Percentiles rank a stretch among this genome's conserved stretches.
phyloP scores from a whole-genome alignment of 768 basidiomycete genomes.

The Lactarius deliciosus region DNA sequence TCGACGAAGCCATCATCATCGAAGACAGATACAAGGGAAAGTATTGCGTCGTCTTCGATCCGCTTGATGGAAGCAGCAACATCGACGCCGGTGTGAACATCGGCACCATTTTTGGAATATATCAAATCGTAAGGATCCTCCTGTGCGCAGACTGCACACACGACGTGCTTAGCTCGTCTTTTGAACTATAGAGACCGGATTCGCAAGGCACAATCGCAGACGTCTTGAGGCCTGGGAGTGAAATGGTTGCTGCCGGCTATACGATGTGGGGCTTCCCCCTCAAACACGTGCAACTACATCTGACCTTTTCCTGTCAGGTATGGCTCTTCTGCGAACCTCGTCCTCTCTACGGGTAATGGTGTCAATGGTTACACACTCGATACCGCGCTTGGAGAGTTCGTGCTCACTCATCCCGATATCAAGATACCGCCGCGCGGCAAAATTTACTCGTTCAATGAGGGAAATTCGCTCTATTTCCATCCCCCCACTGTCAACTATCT shows the following conservation, averaged over 20 bases:
- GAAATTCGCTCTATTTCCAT: constrained; percentile 94
- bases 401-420: constrained; percentile 97
- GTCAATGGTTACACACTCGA: constrained; percentile 99
- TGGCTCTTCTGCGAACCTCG: constrained; percentile 95
- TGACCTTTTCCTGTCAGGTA: constrained; percentile 47
- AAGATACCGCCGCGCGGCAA: constrained; percentile 92
- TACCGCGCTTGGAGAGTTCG: constrained; percentile 94
- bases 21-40: constrained; percentile 76
- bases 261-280: constrained; percentile 66
- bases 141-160: neutral
- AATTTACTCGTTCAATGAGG: constrained; percentile 99
- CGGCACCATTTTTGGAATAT: constrained; percentile 97
- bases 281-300: constrained; percentile 7
- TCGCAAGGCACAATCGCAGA: constrained; percentile 82
- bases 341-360: constrained; percentile 90
- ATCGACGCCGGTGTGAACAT: constrained; percentile 99
- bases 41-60: constrained; percentile 99
- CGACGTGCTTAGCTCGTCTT: constrained; percentile 9
- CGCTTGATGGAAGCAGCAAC: constrained; percentile 96
- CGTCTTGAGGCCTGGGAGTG: constrained; percentile 88
- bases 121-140: constrained; percentile 68
- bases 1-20: constrained; percentile 90
- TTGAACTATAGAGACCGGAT: constrained; percentile 55
- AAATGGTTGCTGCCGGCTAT: constrained; percentile 98
- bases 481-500: constrained; percentile 78